Base-by-base conservation (phyloP, 129 eudicot species). In the Heracleum sosnowskyi region DNA sequence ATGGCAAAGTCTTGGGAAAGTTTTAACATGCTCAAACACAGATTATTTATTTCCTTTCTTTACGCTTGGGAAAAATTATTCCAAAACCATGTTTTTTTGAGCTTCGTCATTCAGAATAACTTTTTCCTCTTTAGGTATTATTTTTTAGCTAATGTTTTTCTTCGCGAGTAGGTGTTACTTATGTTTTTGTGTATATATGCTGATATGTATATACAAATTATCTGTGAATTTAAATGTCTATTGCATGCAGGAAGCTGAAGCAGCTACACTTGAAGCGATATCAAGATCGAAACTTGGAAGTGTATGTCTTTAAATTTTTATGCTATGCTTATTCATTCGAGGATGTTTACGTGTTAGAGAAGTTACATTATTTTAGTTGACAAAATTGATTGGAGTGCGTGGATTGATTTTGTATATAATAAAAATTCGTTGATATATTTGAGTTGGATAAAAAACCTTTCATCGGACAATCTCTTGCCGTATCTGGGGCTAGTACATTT, bases 181-280 rank as follows among this genome's bases (percentile, higher is more conserved):
- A 29, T 26, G 39, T 37, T 9, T 57, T 0, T 53, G 26, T 22
- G 33, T 60, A 60, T n/a, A n/a, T 60, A n/a, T 26, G 29, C 29
- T 55, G 1, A 53, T 53, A 53, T 53, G 9, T 24, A 8, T 55
- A 9, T 15, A 7, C 36, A 34, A 20, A 11, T 76, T 36, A 76
- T 7, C 11, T 29, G 36, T 42, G 77, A 44, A 28, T 28, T 74
- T 15, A 26, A 72, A 60, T 71, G 42, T 70, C 33, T 76, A 13
- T 40, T 75, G 29, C 76, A 79, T 87, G 86, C 92, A 95, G 99
- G 99, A 92, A 90, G 94, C 96, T n/a, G 99, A 95, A 85, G 76
- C 95, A 71, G 97, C 99, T 49, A 92, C 97, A 51, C 89, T 95
- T 75, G 99, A 95, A 82, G 99, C 99, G 68, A 68, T 93, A 88